Evolutionary conservation across 805 yeast species (phyloP), one percentile per base, ranked within the genome.

Genomic region (Kazachstania africana): DNA sequence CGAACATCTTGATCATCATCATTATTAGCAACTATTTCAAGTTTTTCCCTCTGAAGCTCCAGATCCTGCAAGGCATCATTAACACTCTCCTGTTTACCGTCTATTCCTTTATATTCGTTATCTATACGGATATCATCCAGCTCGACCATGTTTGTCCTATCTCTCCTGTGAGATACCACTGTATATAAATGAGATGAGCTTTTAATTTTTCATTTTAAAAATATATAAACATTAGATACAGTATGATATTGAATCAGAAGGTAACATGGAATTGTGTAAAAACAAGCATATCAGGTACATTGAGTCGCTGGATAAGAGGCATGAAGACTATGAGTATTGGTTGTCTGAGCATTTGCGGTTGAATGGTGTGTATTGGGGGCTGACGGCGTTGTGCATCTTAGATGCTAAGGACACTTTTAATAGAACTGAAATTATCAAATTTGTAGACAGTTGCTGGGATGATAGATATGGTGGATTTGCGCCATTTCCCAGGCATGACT

Each of bases 331-430:
- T 18, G 85, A 79, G 44, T 87, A 84, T 56, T 84, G 94, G 91
- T 56, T 87, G 31, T 72, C 83, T 8, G 97, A 91, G 47, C 97
- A 91, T 53, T 62, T 91, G 30, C 66, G 96, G 20, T 57, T 91
- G 65, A 84, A 82, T 46, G 98, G 97, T 1, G 66, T 91, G 0
- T 91, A 91, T 53, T 91, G 99, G 99, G 97, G 96, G 0, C 61
- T 83, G 3, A 78, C 80, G 12, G 84, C 95, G 0, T 55, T 87
- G 20, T 69, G 70, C 30, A 55, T 78, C 2, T 50, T 88, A 55
- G 63, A 68, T 18, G 61, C 75, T 3, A 56, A 65, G 21, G 68
- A 69, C 10, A 69, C 74, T 0, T 68, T 88, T 35, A 64, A 75
- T n/a, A 62, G 65, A 32, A 57, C 64, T 1, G 81, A 78, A 5